Evolutionary conservation across 495 filamentous ascomycete genomes (phyloP).

Genomic region (Aspergillus indologenus): DNA sequence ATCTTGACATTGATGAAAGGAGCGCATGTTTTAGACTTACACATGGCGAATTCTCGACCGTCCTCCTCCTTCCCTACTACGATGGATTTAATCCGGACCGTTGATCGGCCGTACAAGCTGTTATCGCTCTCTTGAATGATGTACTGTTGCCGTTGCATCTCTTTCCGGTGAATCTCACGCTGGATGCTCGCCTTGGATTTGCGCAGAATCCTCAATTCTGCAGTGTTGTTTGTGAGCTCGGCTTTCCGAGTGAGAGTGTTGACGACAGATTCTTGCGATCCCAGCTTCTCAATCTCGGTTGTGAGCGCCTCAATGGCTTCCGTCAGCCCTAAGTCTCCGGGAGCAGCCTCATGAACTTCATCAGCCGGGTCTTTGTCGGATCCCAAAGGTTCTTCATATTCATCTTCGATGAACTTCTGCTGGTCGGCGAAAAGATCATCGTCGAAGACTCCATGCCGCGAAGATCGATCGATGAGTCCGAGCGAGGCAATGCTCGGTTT

Average conservation of each 20-base stretch:
- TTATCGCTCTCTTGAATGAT: slow-evolving; percentile 98
- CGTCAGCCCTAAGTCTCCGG: slow-evolving; percentile 88
- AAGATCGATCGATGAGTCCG: slow-evolving; percentile 78
- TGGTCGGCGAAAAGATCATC: slow-evolving; percentile 93
- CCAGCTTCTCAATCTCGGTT: slow-evolving; percentile 84
- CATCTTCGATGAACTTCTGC: slow-evolving; percentile 80
- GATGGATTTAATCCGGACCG: slow-evolving; percentile 83
- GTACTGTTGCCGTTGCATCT: slow-evolving; percentile 95
- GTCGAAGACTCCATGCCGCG: slow-evolving; percentile 85
- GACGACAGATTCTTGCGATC: slow-evolving; percentile 83
- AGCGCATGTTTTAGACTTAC: slow-evolving; percentile 37
- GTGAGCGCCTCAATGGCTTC: slow-evolving; percentile 86
- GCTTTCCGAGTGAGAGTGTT: slow-evolving; percentile 91
- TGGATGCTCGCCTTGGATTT: slow-evolving; percentile 94
- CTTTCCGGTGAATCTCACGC: slow-evolving; percentile 87
- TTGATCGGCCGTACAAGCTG: slow-evolving; percentile 88
- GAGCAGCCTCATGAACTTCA: slow-evolving; percentile 90
- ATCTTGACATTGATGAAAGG: background rate
- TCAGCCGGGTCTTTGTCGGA: slow-evolving; percentile 62
- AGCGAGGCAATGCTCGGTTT: slow-evolving; percentile 87
- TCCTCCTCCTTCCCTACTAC: slow-evolving; percentile 90
- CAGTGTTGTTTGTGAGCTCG: slow-evolving; percentile 92
- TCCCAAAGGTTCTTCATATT: slow-evolving; percentile 69
- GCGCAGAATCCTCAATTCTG: slow-evolving; percentile 85
- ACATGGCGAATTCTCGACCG: slow-evolving; percentile 89